phyloP scores from a whole-genome alignment of 139 green algal species.

The Eudorina sp. region DNA sequence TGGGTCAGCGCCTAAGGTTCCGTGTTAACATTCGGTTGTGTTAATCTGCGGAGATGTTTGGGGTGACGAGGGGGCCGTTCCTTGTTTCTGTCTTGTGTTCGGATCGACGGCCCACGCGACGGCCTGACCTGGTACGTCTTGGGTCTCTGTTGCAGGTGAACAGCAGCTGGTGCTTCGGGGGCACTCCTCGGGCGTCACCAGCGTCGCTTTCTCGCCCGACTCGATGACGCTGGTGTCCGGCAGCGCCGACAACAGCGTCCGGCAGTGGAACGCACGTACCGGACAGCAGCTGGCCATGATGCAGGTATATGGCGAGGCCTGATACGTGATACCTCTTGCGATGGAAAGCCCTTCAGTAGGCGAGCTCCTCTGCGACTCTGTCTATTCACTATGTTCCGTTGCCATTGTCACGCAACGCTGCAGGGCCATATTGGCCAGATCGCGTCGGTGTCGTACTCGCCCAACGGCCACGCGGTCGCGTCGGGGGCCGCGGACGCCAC shows the following conservation, averaged over 20 bases:
- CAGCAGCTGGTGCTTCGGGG: conserved; percentile 37
- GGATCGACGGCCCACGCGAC: too few relatives aligned
- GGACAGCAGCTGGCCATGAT: conserved; percentile 45
- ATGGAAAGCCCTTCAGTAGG: too few relatives aligned
- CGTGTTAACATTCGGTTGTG: background rate
- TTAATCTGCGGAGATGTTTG: too few relatives aligned
- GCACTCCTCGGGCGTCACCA: conserved; percentile 25
- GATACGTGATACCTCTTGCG: too few relatives aligned
- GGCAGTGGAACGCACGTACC: conserved; percentile 41
- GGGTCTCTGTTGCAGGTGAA: conserved; percentile 21
- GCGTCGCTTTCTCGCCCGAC: conserved; percentile 35
- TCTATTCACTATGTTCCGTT: too few relatives aligned
- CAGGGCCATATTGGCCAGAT: conserved; percentile 43
- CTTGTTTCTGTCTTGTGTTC: too few relatives aligned
- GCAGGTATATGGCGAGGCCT: conserved; percentile 16
- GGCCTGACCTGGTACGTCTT: too few relatives aligned
- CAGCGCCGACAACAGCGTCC: conserved; percentile 26
- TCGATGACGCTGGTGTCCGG: conserved; percentile 43
- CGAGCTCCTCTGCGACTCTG: too few relatives aligned
- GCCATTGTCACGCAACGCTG: too few relatives aligned
- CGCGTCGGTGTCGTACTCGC: conserved; percentile 29
- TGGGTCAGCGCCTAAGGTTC: background rate
- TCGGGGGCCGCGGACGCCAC: conserved; percentile 24
- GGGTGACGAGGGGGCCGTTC: too few relatives aligned
- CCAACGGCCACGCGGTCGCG: conserved; percentile 1